These are phyloP conservation scores for Coriolopsis trogii DNA, from an alignment of 1,284 basidiomycete species.

Conservation along the genomic window DNA sequence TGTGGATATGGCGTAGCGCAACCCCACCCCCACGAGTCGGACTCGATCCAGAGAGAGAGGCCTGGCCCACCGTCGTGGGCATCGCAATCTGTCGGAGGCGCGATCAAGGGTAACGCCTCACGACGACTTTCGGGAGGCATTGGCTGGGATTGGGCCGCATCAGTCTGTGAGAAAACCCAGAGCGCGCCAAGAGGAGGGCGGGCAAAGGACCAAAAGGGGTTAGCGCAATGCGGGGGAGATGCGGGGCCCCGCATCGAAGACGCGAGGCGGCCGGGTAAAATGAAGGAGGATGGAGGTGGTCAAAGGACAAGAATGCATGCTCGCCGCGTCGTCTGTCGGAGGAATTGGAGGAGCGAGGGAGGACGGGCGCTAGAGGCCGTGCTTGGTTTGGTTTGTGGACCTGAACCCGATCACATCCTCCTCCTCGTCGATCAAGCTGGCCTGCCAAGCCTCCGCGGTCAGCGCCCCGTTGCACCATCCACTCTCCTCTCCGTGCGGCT, in stretches of 20 bases:
- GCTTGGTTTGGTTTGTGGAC: not conserved
- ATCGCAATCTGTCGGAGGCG: not conserved
- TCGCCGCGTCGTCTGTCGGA: not conserved
- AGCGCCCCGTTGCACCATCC: too few relatives aligned
- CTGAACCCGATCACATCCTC: not conserved
- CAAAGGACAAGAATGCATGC: not conserved
- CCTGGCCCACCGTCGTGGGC: not conserved
- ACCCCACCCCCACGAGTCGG: not conserved
- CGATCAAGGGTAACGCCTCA: too few relatives aligned
- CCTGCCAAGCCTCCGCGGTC: too few relatives aligned
- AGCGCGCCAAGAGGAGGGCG: too few relatives aligned
- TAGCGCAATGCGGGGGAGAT: not conserved
- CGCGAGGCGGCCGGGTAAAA: not conserved
- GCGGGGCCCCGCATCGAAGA: slow-evolving; percentile 1
- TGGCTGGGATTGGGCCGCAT: too few relatives aligned
- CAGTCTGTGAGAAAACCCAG: too few relatives aligned
- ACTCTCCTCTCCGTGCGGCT: too few relatives aligned
- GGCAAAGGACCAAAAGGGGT: too few relatives aligned
- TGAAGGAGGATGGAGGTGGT: not conserved
- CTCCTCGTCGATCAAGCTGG: too few relatives aligned
- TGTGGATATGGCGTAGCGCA: not conserved
- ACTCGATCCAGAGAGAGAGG: not conserved
- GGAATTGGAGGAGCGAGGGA: not conserved
- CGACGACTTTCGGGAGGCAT: too few relatives aligned
- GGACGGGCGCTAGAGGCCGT: not conserved